These are phyloP conservation scores for Dactylonectria macrodidyma DNA, from an alignment of 2,329 filamentous ascomycete species.

Conservation along the genomic window DNA sequence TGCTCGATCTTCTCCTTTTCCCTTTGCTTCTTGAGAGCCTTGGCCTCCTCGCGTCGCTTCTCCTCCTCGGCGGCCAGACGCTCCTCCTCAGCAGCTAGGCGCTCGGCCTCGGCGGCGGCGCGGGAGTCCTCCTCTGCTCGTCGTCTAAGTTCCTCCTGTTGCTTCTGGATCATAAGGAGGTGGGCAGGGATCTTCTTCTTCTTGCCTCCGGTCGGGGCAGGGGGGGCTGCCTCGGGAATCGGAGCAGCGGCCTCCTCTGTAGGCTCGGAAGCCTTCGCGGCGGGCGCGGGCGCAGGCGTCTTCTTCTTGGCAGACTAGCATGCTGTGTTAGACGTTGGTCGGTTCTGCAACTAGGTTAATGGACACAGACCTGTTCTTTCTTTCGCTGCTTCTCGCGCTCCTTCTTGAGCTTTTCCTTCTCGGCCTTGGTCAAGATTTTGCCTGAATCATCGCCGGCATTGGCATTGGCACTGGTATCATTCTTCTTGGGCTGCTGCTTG, in stretches of 20 bases:
- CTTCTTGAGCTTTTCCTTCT: conserved; percentile 98
- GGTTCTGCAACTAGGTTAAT: not conserved
- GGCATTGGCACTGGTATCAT: conserved; percentile 66
- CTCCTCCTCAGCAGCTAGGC: conserved; percentile 76
- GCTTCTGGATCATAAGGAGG: conserved; percentile 81
- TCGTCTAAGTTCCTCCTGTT: conserved; percentile 83
- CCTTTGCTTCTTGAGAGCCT: conserved; percentile 84
- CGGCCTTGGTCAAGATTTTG: conserved; percentile 92
- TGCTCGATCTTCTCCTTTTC: conserved; percentile 91
- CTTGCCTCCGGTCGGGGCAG: conserved; percentile 69
- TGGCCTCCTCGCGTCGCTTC: conserved; percentile 80
- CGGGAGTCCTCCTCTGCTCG: conserved; percentile 77
- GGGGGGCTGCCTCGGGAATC: conserved; percentile 56
- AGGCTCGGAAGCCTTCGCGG: conserved; percentile 44
- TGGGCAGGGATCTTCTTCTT: conserved; percentile 94
- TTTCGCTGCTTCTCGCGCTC: conserved; percentile 98
- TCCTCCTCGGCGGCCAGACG: conserved; percentile 75
- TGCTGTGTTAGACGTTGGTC: conserved; percentile 29
- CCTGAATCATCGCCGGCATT: conserved; percentile 70
- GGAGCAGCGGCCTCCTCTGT: conserved; percentile 68
- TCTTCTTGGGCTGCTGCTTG: conserved; percentile 57
- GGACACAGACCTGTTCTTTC: conserved; percentile 85
- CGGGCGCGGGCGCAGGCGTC: conserved; percentile 51
- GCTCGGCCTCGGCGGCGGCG: conserved; percentile 74
- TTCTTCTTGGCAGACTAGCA: conserved; percentile 86